phyloP scores from a whole-genome alignment of 352 stramenopile genomes.

The Globisporangium perplexum region DNA sequence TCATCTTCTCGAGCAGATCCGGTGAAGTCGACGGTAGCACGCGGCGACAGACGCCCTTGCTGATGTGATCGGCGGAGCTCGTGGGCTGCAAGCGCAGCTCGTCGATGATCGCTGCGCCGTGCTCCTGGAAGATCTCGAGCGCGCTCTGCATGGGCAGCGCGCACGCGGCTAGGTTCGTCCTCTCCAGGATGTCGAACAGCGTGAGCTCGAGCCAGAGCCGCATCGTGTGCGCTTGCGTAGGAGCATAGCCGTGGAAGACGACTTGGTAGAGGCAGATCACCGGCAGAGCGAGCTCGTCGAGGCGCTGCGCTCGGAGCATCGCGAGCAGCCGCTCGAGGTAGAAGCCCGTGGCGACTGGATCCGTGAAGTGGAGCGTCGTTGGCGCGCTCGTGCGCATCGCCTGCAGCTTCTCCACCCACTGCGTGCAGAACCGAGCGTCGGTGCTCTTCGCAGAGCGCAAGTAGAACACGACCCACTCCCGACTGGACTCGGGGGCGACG shows the following conservation, averaged over 20 bases:
- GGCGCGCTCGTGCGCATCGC: constrained; percentile 4
- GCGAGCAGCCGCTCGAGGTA: constrained; percentile 43
- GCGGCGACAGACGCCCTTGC: constrained; percentile 6
- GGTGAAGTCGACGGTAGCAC: constrained; percentile 9
- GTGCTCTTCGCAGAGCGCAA: constrained; percentile 28
- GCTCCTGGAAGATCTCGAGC: constrained; percentile 40
- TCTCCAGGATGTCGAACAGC: constrained; percentile 41
- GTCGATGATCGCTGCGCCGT: constrained; percentile 30
- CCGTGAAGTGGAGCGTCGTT: constrained; percentile 23
- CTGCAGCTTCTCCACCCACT: constrained; percentile 33
- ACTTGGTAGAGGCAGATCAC: constrained; percentile 48
- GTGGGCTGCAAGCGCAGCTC: constrained; percentile 30
- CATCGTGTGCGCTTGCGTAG: constrained; percentile 22
- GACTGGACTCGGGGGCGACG: constrained; percentile 12
- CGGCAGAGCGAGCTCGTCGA: constrained; percentile 30
- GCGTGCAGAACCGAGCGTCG: constrained; percentile 42
- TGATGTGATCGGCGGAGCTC: not conserved
- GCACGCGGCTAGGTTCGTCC: constrained; percentile 32
- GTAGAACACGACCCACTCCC: constrained; percentile 52
- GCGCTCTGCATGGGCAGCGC: constrained; percentile 44
- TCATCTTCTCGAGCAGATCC: constrained; percentile 26
- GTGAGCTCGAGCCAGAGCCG: constrained; percentile 55
- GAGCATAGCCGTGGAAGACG: constrained; percentile 32
- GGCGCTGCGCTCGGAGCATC: constrained; percentile 25
- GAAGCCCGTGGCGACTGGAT: constrained; percentile 38